Conservation (phyloP, 2,329 filamentous ascomycete genomes). For the Leptographium radiaticola region DNA sequence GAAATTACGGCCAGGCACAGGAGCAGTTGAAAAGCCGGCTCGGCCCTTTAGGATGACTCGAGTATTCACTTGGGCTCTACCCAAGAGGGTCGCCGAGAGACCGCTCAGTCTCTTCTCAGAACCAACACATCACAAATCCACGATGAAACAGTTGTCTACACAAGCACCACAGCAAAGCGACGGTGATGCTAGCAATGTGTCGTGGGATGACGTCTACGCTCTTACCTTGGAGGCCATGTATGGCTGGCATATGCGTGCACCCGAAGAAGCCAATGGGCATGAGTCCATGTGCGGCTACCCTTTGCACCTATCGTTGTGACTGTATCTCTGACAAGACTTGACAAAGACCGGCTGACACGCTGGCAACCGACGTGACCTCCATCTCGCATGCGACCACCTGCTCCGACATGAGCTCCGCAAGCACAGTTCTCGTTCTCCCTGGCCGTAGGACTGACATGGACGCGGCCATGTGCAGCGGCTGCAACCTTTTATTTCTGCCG, state of each 20-base stretch:
- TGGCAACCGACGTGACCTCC: too few relatives aligned
- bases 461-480: too few relatives aligned
- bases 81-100: background rate
- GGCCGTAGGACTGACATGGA: too few relatives aligned
- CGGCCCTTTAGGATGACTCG: background rate
- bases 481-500: too few relatives aligned
- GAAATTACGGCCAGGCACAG: background rate
- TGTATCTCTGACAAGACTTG: too few relatives aligned
- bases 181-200: background rate
- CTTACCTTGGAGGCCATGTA: slow-evolving; percentile 5
- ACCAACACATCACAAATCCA: background rate
- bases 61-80: too few relatives aligned
- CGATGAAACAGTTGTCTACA: background rate
- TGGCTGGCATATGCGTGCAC: background rate
- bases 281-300: background rate
- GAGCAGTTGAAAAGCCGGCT: background rate
- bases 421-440: too few relatives aligned
- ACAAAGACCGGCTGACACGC: too few relatives aligned
- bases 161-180: background rate
- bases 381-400: too few relatives aligned
- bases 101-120: background rate
- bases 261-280: background rate
- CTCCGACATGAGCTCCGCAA: too few relatives aligned
- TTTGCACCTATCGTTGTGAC: too few relatives aligned
- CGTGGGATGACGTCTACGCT: slow-evolving; percentile 3